Conservation (phyloP, 768 basidiomycete genomes). For the Suillus paluster region DNA sequence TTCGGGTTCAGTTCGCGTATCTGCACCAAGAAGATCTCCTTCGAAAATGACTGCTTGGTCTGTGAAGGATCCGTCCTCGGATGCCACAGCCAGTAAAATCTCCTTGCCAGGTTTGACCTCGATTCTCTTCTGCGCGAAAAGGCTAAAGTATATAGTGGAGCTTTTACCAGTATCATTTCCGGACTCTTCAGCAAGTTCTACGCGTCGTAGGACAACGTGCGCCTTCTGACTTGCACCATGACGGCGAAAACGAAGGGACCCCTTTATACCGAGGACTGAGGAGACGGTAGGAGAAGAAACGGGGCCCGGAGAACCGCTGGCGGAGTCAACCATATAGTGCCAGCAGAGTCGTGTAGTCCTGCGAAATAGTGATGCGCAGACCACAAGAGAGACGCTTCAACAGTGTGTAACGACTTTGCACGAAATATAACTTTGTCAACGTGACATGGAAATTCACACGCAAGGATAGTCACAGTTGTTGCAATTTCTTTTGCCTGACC, state of each 20-base stretch:
- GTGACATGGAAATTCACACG: constrained; percentile 9
- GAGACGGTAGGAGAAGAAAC: constrained; percentile 42
- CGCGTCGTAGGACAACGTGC: constrained; percentile 69
- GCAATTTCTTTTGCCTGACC: no score
- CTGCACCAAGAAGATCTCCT: constrained; percentile 47
- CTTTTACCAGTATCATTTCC: constrained; percentile 44
- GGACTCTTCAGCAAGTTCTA: constrained; percentile 51
- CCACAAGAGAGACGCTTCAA: constrained; percentile 13
- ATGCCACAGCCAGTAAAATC: constrained; percentile 62
- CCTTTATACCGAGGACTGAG: constrained; percentile 65
- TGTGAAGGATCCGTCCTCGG: constrained; percentile 55
- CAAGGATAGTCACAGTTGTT: no score
- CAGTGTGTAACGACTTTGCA: constrained; percentile 10
- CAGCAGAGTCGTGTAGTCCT: constrained; percentile 18
- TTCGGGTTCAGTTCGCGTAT: constrained; percentile 44
- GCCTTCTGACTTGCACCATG: constrained; percentile 71
- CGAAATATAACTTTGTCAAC: constrained; percentile 18
- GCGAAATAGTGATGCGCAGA: constrained; percentile 12
- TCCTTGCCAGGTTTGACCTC: constrained; percentile 74
- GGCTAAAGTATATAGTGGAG: constrained; percentile 56
- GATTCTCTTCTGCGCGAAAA: constrained; percentile 72
- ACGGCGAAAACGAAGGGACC: constrained; percentile 63
- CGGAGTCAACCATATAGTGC: constrained; percentile 41
- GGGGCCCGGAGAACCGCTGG: constrained; percentile 38
- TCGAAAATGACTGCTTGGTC: constrained; percentile 64